phyloP scores from a whole-genome alignment of 495 filamentous ascomycete genomes.

The Aspergillus saccharolyticus region DNA sequence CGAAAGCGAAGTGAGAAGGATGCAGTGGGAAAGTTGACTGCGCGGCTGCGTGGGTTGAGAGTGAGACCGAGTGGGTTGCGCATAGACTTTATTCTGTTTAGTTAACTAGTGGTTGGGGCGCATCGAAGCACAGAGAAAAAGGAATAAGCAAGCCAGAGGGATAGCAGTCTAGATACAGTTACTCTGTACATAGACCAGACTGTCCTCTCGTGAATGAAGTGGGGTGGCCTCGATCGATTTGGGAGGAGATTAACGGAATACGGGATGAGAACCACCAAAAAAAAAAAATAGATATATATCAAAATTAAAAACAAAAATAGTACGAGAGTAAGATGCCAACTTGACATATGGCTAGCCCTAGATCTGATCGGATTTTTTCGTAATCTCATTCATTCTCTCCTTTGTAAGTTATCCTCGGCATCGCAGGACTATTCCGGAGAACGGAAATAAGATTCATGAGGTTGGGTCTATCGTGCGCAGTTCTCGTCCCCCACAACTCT shows the following conservation, averaged over 20 bases:
- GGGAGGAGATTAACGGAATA: not conserved
- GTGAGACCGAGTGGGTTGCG: not conserved
- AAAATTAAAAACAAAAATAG: no score
- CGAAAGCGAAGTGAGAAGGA: not conserved
- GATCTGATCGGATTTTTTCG: not conserved
- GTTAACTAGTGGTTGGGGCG: not conserved
- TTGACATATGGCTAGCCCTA: not conserved
- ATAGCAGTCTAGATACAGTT: not conserved
- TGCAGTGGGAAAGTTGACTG: not conserved
- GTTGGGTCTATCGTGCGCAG: no score
- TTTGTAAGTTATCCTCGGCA: not conserved
- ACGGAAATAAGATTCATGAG: not conserved
- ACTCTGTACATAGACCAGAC: not conserved
- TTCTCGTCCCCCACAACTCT: not conserved
- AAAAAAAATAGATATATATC: not conserved
- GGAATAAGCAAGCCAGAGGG: not conserved
- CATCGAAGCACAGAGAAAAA: not conserved
- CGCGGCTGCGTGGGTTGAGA: not conserved
- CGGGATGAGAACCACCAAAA: not conserved
- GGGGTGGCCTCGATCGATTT: not conserved
- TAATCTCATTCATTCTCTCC: not conserved
- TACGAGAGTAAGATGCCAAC: not conserved
- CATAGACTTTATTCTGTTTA: not conserved
- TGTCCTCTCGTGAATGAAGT: not conserved
- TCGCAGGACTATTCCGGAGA: not conserved